A percentile compares a stretch with the other conserved stretches of the same genome.
Evolutionary conservation across 305 asterid species (phyloP).

Genomic region (Rubia occidens): DNA sequence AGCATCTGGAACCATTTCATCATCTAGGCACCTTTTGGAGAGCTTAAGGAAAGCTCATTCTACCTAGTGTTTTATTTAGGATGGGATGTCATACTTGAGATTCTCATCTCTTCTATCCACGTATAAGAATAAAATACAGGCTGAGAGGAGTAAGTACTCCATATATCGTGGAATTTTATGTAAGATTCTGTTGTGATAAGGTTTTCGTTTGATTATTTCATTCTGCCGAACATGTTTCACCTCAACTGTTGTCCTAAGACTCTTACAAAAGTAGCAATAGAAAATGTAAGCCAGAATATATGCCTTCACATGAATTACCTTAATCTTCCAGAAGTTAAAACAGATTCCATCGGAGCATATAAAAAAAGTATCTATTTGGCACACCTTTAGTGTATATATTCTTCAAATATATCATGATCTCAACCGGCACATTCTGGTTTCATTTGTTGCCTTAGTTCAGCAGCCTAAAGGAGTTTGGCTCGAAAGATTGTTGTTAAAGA

Average conservation of each 20-base stretch:
- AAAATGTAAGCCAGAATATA: no score
- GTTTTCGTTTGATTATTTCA: neutral
- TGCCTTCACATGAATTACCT: neutral
- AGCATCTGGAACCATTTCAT: conserved; percentile 52
- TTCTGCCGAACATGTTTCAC: neutral
- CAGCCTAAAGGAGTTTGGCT: no score
- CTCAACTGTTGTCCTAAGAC: neutral
- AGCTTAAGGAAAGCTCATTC: conserved; percentile 32
- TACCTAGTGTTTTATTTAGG: neutral
- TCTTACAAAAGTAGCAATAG: no score
- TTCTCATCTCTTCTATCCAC: neutral
- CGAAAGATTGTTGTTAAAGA: no score
- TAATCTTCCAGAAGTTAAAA: neutral
- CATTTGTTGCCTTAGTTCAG: no score
- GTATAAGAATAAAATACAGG: neutral
- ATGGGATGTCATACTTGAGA: neutral
- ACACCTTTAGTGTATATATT: neutral
- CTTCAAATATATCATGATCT: neutral
- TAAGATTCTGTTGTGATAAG: neutral
- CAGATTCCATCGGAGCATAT: neutral
- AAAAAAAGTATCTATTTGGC: no score
- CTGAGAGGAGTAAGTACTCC: no score
- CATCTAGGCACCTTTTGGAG: conserved; percentile 37
- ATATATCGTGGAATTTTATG: neutral
- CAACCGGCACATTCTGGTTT: neutral